Evolutionary conservation across 2,329 filamentous ascomycete genomes (phyloP), one percentile per base, ranked within the genome.

Genomic region (Blastomyces parvus): DNA sequence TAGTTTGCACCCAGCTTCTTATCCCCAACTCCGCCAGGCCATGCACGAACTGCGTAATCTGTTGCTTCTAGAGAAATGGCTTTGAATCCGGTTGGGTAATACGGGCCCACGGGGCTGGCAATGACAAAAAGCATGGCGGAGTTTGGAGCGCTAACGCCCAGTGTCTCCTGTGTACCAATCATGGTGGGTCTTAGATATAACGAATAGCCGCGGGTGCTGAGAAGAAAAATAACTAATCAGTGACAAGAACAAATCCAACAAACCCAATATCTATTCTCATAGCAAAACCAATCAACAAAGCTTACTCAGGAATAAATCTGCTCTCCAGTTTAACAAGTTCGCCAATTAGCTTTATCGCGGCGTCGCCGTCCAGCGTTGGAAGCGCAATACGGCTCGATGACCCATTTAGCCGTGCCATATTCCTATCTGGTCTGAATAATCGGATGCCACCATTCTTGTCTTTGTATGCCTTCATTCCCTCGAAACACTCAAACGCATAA

Each of bases 381-480:
- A 99, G 83, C 14, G 94, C 93, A 79, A 99, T 97, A 68, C 94
- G 89, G 48, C 90, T 86, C 59, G 90, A 86, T 2, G 92, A 97
- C 77, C 88, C 90, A 82, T 97, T 99, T 77, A 99, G 80, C 65
- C 94, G 88, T 67, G 83, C 87, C 93, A 97, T 97, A 82, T 99
- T 99, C 84, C 86, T 94, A 76, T 96, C 88, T 1, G 94, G 94
- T 42, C 94, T 86, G 84, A 99, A 99, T 62, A 99, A 82, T 62
- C 93, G 87, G 69, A 96, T 85, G 64, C 86, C 80, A 70, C 90
- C 90, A 53, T 85, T 74, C 71, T 83, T 85, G 79, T 96, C 91
- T 78, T 93, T 95, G 84, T 99, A 99, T 65, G 94, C 94, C 82
- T 99, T 99, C 91, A 97, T 96, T 70, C 94, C 94, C 81, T 99